phyloP scores from a whole-genome alignment of 2,329 filamentous ascomycete species.

The Alternaria novae-zelandiae region DNA sequence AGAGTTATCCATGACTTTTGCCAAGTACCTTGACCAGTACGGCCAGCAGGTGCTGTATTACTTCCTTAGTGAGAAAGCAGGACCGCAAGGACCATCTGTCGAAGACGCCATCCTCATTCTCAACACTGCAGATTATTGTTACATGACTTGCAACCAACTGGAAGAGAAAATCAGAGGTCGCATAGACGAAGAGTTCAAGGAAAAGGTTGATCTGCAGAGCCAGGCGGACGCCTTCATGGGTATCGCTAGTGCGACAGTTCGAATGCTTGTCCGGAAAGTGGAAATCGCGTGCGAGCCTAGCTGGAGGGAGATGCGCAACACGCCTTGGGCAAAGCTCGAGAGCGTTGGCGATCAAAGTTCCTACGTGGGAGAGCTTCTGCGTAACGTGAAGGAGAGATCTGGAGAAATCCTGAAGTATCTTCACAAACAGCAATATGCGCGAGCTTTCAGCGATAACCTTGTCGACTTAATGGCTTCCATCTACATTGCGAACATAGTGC shows the following conservation, averaged over 20 bases:
- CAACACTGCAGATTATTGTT: slow-evolving; percentile 98
- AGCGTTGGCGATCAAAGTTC: slow-evolving; percentile 91
- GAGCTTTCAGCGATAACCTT: slow-evolving; percentile 95
- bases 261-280: slow-evolving; percentile 82
- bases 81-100: slow-evolving; percentile 64
- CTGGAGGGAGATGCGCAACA: slow-evolving; percentile 98
- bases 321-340: slow-evolving; percentile 92
- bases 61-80: slow-evolving; percentile 67
- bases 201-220: slow-evolving; percentile 82
- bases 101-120: slow-evolving; percentile 85
- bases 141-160: slow-evolving; percentile 87
- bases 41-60: slow-evolving; percentile 88
- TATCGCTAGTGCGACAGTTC: slow-evolving; percentile 85
- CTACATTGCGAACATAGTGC: slow-evolving; percentile 84
- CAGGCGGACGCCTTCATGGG: slow-evolving; percentile 96
- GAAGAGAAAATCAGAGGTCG: slow-evolving; percentile 93
- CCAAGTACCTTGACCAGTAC: slow-evolving; percentile 94
- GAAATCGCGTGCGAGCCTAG: slow-evolving; percentile 82
- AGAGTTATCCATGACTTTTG: slow-evolving; percentile 83
- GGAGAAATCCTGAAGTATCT: slow-evolving; percentile 78
- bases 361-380: slow-evolving; percentile 83
- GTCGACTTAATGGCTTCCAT: slow-evolving; percentile 82
- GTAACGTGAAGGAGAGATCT: slow-evolving; percentile 72
- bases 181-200: slow-evolving; percentile 78
- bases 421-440: slow-evolving; percentile 89